Percentiles rank a stretch among this genome's conserved stretches.
Evolutionary conservation across 2,329 filamentous ascomycete species (phyloP).

Genomic region (Phialophora tarda): DNA sequence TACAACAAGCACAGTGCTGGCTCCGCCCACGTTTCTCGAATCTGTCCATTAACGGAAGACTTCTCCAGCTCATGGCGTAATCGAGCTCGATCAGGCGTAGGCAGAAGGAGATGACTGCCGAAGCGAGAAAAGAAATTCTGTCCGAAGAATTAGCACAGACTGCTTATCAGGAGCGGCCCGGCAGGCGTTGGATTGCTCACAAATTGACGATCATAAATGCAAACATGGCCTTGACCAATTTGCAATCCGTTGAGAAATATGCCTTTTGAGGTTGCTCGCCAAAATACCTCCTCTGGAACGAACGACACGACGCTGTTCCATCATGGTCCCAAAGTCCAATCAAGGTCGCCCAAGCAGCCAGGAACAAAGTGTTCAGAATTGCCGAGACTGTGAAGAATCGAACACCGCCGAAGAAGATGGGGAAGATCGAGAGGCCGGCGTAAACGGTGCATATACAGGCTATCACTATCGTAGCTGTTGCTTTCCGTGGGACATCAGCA

Average conservation of each 20-base stretch:
- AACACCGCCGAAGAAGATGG: conserved; percentile 31
- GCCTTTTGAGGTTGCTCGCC: conserved; percentile 11
- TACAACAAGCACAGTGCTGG: conserved; percentile 31
- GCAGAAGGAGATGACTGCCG: conserved; percentile 24
- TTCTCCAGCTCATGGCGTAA: conserved; percentile 26
- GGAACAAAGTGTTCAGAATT: conserved; percentile 25
- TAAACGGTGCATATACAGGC: conserved; percentile 29
- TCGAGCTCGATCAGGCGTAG: conserved; percentile 32
- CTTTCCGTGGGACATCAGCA: conserved; percentile 25
- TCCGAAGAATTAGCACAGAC: not conserved
- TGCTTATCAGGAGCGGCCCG: not conserved
- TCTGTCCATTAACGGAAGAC: conserved; percentile 22
- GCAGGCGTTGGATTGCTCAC: conserved; percentile 14
- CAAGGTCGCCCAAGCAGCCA: conserved; percentile 29
- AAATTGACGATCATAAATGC: conserved; percentile 35
- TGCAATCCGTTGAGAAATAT: conserved; percentile 30
- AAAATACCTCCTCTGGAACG: conserved; percentile 28
- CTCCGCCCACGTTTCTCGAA: conserved; percentile 5
- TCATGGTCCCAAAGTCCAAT: conserved; percentile 31
- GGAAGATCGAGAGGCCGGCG: conserved; percentile 25
- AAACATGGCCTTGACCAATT: conserved; percentile 34
- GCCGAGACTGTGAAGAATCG: conserved; percentile 29
- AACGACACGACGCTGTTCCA: conserved; percentile 26
- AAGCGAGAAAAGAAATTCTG: conserved; percentile 24
- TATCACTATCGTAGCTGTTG: conserved; percentile 24